These are phyloP conservation scores for Aspergillus tubingensis DNA, from an alignment of 2,329 filamentous ascomycete species.

Conservation along the genomic window DNA sequence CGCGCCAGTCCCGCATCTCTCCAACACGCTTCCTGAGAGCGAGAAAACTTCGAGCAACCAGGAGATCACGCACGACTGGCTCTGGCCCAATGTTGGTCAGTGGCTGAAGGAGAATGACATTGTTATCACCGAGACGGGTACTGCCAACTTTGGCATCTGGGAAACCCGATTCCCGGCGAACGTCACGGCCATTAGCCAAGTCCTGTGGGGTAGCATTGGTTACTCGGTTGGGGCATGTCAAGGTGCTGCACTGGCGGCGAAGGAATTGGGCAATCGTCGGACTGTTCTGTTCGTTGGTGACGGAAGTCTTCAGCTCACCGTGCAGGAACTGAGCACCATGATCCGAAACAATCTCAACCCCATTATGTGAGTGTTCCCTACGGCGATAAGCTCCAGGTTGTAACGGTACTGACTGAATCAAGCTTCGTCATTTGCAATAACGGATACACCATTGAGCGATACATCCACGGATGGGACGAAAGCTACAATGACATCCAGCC, in stretches of 20 bases:
- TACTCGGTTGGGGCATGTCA: conserved; percentile 65
- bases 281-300: conserved; percentile 89
- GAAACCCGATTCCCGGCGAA: conserved; percentile 75
- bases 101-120: conserved; percentile 74
- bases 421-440: conserved; percentile 81
- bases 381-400: not conserved
- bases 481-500: conserved; percentile 76
- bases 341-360: conserved; percentile 71
- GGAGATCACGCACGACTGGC: conserved; percentile 53
- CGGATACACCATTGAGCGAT: conserved; percentile 86
- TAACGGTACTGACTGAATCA: conserved; percentile 35
- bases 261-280: conserved; percentile 64
- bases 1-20: conserved; percentile 54
- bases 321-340: conserved; percentile 82
- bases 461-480: conserved; percentile 80
- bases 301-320: conserved; percentile 81
- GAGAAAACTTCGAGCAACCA: conserved; percentile 35
- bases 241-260: conserved; percentile 72
- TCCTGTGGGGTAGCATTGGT: conserved; percentile 70
- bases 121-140: conserved; percentile 84
- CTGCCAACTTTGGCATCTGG: conserved; percentile 84
- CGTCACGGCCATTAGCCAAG: conserved; percentile 80
- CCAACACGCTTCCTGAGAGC: conserved; percentile 53
- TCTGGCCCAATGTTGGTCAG: conserved; percentile 75
- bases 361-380: conserved; percentile 64